Percentiles rank a stretch among this genome's conserved stretches.
Conservation (phyloP, 2,329 filamentous ascomycete genomes). For the Sporothrix inflata region DNA sequence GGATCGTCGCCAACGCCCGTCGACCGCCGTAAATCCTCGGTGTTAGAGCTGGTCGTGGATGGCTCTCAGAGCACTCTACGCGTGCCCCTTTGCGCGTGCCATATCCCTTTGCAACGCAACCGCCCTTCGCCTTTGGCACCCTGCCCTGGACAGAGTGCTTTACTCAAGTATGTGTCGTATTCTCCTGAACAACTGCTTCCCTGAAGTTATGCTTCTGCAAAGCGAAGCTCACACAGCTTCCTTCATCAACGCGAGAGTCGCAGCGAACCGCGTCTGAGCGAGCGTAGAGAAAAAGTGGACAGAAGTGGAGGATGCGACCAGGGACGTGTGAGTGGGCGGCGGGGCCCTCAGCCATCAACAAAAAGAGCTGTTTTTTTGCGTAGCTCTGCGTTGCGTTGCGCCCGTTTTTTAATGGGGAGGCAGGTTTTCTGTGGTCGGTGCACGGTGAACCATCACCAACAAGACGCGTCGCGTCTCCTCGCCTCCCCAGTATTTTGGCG, state of each 20-base stretch:
- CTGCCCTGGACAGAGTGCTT: background rate
- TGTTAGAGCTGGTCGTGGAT: background rate
- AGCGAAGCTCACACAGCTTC: background rate
- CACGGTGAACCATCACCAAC: conserved; percentile 28
- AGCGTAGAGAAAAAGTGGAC: background rate
- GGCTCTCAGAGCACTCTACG: background rate
- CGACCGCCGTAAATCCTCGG: conserved; percentile 26
- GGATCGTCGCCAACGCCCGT: conserved; percentile 16
- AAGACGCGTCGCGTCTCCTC: conserved; percentile 34
- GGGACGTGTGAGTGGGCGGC: conserved; percentile 27
- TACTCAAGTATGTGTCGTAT: background rate
- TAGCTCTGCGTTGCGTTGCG: conserved; percentile 12
- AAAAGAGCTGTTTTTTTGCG: conserved; percentile 1
- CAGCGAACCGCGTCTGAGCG: background rate
- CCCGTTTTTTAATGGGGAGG: conserved; percentile 25
- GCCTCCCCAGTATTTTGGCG: conserved; percentile 27
- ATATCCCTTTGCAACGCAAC: background rate
- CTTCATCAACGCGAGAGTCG: conserved; percentile 6
- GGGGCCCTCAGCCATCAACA: conserved; percentile 27
- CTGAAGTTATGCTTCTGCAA: background rate
- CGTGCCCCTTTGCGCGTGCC: background rate
- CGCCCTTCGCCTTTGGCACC: background rate
- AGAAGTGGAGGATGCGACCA: conserved; percentile 23
- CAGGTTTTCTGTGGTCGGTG: conserved; percentile 20
- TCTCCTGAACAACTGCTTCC: too few relatives aligned